A percentile compares a stretch with the other conserved stretches of the same genome.
phyloP scores from a whole-genome alignment of 1,284 basidiomycete species.

The Lentinula novae-zelandiae region DNA sequence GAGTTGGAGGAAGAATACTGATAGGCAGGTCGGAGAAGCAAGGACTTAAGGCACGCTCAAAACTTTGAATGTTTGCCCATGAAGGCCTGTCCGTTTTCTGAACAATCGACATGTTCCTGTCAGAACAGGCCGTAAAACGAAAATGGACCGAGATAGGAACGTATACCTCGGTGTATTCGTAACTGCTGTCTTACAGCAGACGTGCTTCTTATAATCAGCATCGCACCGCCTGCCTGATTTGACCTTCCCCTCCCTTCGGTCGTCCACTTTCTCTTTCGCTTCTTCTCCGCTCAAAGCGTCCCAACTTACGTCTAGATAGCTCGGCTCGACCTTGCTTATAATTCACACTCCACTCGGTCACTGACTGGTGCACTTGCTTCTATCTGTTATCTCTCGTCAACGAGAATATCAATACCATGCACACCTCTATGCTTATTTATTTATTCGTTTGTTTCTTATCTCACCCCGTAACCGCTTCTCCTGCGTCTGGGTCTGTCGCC shows the following conservation, averaged over 20 bases:
- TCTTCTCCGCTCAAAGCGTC: neutral
- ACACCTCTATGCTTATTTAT: conserved; percentile 5
- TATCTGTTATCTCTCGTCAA: neutral
- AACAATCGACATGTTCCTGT: neutral
- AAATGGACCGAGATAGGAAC: neutral
- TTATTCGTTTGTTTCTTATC: conserved; percentile 6
- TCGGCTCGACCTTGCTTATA: neutral
- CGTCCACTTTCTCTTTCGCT: neutral
- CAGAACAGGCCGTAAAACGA: neutral
- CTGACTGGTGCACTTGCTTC: neutral
- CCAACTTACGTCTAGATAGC: neutral
- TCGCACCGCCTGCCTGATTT: neutral
- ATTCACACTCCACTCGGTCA: neutral
- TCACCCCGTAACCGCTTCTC: conserved; percentile 5
- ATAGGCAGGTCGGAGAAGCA: neutral
- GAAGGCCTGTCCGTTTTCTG: neutral
- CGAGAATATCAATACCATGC: conserved; percentile 3
- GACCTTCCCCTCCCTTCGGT: conserved; percentile 3
- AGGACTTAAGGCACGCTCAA: neutral
- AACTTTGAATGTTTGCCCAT: neutral
- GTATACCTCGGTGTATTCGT: neutral
- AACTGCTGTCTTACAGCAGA: neutral
- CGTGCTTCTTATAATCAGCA: neutral
- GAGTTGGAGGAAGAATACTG: neutral
- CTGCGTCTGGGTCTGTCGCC: neutral